These are phyloP conservation scores for Aegilops tauschii DNA, from an alignment of 176 grass and related monocot genomes.

Conservation along the genomic window DNA sequence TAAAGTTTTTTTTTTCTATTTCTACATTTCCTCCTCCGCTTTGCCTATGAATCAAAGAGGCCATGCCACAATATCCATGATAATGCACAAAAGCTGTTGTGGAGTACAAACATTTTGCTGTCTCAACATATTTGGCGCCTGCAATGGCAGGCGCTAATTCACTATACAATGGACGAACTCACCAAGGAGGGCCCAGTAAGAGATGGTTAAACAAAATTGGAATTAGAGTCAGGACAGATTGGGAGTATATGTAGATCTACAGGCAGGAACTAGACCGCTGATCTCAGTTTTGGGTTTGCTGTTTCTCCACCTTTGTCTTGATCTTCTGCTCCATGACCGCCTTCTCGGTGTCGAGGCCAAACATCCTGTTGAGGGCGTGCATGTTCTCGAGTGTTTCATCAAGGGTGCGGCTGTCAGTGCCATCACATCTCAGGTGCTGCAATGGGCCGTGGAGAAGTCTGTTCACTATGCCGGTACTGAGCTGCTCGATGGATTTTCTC, in stretches of 20 bases:
- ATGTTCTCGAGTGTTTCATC: conserved; percentile 81
- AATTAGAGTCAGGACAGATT: conserved; percentile 37
- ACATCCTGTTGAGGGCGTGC: conserved; percentile 85
- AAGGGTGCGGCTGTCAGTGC: conserved; percentile 69
- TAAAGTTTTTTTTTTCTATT: neutral
- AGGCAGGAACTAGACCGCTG: conserved; percentile 9
- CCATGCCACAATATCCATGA: neutral
- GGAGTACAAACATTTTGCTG: conserved; percentile 17
- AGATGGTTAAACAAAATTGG: conserved; percentile 33
- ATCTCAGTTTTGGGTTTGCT: conserved; percentile 67
- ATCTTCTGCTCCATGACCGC: conserved; percentile 80
- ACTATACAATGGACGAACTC: conserved; percentile 16
- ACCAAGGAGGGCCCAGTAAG: conserved; percentile 20
- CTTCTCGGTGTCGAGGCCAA: conserved; percentile 76
- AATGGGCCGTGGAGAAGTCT: conserved; percentile 83
- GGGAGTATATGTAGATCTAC: conserved; percentile 43
- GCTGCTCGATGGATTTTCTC: conserved; percentile 72
- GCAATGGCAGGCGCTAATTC: conserved; percentile 27
- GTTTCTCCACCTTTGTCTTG: conserved; percentile 91
- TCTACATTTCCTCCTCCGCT: neutral
- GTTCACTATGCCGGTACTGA: conserved; percentile 82
- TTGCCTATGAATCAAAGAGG: neutral
- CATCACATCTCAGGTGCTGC: conserved; percentile 86
- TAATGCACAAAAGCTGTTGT: conserved; percentile 19
- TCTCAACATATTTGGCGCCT: conserved; percentile 13